Evolutionary conservation across 306 rosid species (phyloP), one percentile per base, ranked within the genome.

Genomic region (Arachis hypogaea): DNA sequence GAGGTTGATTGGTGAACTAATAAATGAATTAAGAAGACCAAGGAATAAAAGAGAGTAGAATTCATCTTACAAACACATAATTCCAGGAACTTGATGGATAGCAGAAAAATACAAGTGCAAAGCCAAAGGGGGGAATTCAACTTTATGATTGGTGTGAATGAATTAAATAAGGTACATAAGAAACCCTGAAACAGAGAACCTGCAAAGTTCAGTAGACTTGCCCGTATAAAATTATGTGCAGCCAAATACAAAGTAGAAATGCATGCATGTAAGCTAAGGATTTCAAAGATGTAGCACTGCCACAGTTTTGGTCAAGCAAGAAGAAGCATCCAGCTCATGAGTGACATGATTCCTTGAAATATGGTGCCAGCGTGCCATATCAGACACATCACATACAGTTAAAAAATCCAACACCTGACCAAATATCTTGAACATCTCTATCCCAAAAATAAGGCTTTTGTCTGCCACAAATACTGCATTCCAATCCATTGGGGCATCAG

Each of bases 401-500:
- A 95, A 84, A 78, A 95, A 95, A 80, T 92, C 93, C 74, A 95
- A 85, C 58, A 88, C 97, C 86, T 90, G 98, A 55, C 99, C 99
- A 75, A 95, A 92, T 87, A 95, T 95, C 85, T 95, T 95, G 83
- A 95, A 95, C 99, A 95, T 90, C 88, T 95, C 99, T 18, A 87
- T 84, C 71, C 99, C 99, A 65, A 95, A 92, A 78, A 95, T 88
- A 73, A 86, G 81, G 85, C 85, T 90, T 77, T 90, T 80, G 59
- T 87, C 92, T 0, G 93, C 89, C 69, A 90, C 86, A 76, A 95
- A 95, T 14, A 74, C 87, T 42, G 99, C 97, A 78, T 88, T 95
- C 98, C 99, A 95, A 82, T 95, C 99, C 99, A 95, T 95, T 70
- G 99, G 99, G 44, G 98, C 99, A 86, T 95, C 99, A 8, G 99